Evolutionary conservation across 352 stramenopile species (phyloP), one percentile per base, ranked within the genome.

Genomic region (Thalassiosira livingstoniorum): DNA sequence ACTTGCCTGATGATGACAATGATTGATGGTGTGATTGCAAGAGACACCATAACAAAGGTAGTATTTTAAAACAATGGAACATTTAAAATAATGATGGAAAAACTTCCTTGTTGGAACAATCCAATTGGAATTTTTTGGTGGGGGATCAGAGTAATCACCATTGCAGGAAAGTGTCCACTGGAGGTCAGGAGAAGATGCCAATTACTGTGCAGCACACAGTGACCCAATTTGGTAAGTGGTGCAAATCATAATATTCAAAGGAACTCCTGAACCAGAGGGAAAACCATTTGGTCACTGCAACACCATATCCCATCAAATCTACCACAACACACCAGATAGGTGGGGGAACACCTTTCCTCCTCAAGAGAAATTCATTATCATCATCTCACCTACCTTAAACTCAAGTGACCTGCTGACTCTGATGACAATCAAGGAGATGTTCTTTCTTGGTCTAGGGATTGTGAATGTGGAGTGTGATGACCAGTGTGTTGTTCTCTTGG

Each of bases 271-370:
- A 27, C 37, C 37, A 42, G 11, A 1, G 43, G 62, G 43, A n/a
- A 37, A 13, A 60, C 2, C 5, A 43, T 42, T 10, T 25, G 43
- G 62, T 31, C 2, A 34, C 4, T 60, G 32, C 25, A 60, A 42
- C 5, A 71, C 62, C 18, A 43, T 71, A 4, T 43, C 62, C n/a
- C 43, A 71, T 42, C 25, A 71, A 27, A 71, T 71, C 25, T 31
- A 60, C 43, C 37, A 71, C 27, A 39, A 42, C 1, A 3, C 60
- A 4, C 13, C 32, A 2, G 60, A 71, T 27, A 27, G 25, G 21
- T 57, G 43, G 62, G n/a, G 42, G 10, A 71, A 60, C 25, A 5
- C 7, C 2, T 60, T 39, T 29, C 62, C 43, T 25, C 21, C 43
- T 13, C 3, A 31, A 25, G 23, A 29, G 0, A 11, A 60, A 2